Percentiles rank a stretch among this genome's conserved stretches.
These are phyloP conservation scores for Syncephalis fuscata DNA, from an alignment of 371 early-diverging fungal genomes.

Conservation along the genomic window DNA sequence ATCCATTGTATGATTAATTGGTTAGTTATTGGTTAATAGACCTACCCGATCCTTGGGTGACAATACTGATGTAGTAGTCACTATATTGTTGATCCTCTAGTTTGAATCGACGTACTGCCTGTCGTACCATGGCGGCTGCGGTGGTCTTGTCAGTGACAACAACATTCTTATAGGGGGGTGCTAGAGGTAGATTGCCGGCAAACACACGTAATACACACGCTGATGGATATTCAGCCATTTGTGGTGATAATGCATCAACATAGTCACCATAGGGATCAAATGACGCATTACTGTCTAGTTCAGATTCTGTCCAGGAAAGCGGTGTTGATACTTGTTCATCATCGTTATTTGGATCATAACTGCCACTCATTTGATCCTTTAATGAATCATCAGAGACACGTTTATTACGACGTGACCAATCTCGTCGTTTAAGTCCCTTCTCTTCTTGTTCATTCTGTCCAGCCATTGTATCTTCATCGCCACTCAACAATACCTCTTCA, in stretches of 20 bases:
- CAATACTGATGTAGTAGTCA: conserved; percentile 5
- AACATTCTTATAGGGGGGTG: conserved; percentile 1
- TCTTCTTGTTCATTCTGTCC: neutral
- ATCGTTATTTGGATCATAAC: too few relatives aligned
- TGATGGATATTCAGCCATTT: neutral
- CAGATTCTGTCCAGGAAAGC: too few relatives aligned
- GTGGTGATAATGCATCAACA: neutral
- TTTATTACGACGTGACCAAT: too few relatives aligned
- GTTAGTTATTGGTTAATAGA: too few relatives aligned
- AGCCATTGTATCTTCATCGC: neutral
- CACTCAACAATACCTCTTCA: neutral
- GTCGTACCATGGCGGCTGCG: conserved; percentile 1
- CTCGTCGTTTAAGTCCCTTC: too few relatives aligned
- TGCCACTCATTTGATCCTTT: too few relatives aligned
- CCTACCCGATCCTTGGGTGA: neutral
- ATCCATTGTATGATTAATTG: too few relatives aligned
- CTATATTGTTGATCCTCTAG: conserved; percentile 5
- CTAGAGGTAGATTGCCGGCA: conserved; percentile 4
- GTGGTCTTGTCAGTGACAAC: conserved; percentile 3
- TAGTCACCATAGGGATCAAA: too few relatives aligned
- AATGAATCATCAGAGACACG: too few relatives aligned
- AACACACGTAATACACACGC: conserved; percentile 5
- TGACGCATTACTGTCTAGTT: too few relatives aligned
- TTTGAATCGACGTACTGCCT: conserved; percentile 6
- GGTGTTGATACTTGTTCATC: too few relatives aligned